Evolutionary conservation across 2,329 filamentous ascomycete genomes (phyloP).

Genomic region (Canariomyces notabilis): DNA sequence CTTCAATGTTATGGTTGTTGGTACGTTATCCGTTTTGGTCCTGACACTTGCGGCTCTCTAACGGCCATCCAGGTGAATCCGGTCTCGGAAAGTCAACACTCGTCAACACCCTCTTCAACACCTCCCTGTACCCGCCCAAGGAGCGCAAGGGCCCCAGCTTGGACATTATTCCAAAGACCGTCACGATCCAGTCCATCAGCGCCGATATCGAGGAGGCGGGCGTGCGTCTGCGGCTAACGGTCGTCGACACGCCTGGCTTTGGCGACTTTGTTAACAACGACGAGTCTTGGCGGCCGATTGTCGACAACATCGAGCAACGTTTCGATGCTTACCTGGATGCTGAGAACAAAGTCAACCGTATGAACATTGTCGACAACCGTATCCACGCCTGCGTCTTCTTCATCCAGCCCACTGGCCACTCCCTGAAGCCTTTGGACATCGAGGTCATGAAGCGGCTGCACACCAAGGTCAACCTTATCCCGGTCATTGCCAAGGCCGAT

Average conservation of each 20-base stretch:
- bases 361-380: constrained; percentile 99
- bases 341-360: constrained; percentile 99
- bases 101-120: constrained; percentile 99
- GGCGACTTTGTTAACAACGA: constrained; percentile 99
- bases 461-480: constrained; percentile 99
- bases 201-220: constrained; percentile 98
- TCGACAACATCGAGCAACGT: constrained; percentile 99
- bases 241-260: constrained; percentile 96
- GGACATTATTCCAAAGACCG: constrained; percentile 98
- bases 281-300: constrained; percentile 97
- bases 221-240: constrained; percentile 89
- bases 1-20: constrained; percentile 99
- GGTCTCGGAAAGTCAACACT: constrained; percentile 98
- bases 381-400: constrained; percentile 99
- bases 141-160: constrained; percentile 96
- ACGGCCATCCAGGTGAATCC: constrained; percentile 72
- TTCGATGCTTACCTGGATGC: constrained; percentile 98
- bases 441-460: constrained; percentile 99
- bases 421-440: constrained; percentile 95
- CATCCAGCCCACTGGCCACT: constrained; percentile 97
- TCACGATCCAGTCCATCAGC: constrained; percentile 90
- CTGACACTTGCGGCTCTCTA: constrained; percentile 9
- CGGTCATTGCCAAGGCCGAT: constrained; percentile 97
- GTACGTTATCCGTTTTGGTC: constrained; percentile 50
- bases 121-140: constrained; percentile 95